Base-by-base conservation (phyloP, 2,329 filamentous ascomycete species). In the Penicillium concentricum region DNA sequence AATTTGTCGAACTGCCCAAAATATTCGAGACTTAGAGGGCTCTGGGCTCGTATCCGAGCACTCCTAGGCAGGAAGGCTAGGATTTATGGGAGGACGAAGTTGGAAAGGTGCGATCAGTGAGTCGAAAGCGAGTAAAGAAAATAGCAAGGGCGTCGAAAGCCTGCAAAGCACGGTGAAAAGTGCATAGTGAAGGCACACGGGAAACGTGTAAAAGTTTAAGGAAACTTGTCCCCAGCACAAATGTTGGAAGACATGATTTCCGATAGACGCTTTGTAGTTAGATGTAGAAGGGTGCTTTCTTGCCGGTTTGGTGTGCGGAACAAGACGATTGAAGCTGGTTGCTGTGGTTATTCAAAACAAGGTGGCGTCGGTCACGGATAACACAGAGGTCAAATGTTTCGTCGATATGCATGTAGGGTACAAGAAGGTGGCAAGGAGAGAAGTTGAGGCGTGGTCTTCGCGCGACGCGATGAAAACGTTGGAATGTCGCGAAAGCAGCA, bases 121-220 rank as follows among this genome's bases (percentile, higher is more conserved):
- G 43, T 57, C 35, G 16, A 53, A 38, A 24, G 49, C 20, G 54
- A 54, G 24, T 53, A 37, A 38, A 47, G 30, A 47, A 47, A 54
- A 45, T 43, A 55, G 53, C 53, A 65, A 56, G 68, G 70, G 71
- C 71, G 67, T 68, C 54, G 63, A 64, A 65, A 58, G 71, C 71
- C 71, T 68, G 62, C 67, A 64, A 64, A 53, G 50, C 61, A 60
- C 52, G 60, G 58, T 63, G 51, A 62, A 58, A 60, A 57, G 57
- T 70, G 69, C 71, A 74, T 74, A 60, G 53, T 66, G 67, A 67
- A 68, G 61, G 59, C 58, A 63, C 57, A 60, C 51, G 61, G 55
- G 51, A 56, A 67, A 58, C 53, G 53, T 58, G 60, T 59, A 46
- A 64, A 59, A 65, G 56, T 57, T 63, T 68, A 72, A 61, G 64